A percentile compares a stretch with the other conserved stretches of the same genome.
These are phyloP conservation scores for Salvia splendens DNA, from an alignment of 257 asterid species.

Conservation along the genomic window DNA sequence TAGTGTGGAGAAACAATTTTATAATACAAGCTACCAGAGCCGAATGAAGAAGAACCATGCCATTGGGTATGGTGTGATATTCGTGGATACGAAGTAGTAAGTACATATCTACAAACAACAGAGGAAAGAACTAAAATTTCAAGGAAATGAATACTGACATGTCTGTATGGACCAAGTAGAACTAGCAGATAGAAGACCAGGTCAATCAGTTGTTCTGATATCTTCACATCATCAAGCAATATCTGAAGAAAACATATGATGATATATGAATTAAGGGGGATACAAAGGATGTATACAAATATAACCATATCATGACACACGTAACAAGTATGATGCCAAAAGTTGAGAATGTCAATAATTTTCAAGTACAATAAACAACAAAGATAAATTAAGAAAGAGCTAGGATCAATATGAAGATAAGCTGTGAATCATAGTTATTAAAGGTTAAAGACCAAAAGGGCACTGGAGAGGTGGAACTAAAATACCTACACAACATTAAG, in stretches of 20 bases:
- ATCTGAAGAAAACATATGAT: conserved; percentile 57
- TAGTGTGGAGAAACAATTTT: too few species aligned
- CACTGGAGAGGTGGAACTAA: too few species aligned
- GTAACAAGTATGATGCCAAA: too few species aligned
- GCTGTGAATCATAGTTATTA: too few species aligned
- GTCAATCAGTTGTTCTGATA: conserved; percentile 86
- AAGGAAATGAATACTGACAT: conserved; percentile 51
- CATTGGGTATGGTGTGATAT: conserved; percentile 52
- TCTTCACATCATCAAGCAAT: conserved; percentile 78
- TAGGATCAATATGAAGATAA: too few species aligned
- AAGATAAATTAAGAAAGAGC: too few species aligned
- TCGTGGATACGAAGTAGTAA: conserved; percentile 45
- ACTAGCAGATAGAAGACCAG: conserved; percentile 74
- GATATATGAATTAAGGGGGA: conserved; percentile 14
- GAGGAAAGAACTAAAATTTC: neutral
- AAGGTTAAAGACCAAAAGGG: too few species aligned
- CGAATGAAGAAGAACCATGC: conserved; percentile 83
- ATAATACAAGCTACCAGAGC: too few species aligned
- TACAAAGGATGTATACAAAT: conserved; percentile 28
- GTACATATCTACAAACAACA: conserved; percentile 20
- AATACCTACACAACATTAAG: too few species aligned
- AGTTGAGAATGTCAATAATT: too few species aligned
- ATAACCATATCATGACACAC: too few species aligned
- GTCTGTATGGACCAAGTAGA: conserved; percentile 67
- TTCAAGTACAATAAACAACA: too few species aligned